Evolutionary conservation across 768 basidiomycete genomes (phyloP).

Genomic region (Cyclocybe cylindracea): DNA sequence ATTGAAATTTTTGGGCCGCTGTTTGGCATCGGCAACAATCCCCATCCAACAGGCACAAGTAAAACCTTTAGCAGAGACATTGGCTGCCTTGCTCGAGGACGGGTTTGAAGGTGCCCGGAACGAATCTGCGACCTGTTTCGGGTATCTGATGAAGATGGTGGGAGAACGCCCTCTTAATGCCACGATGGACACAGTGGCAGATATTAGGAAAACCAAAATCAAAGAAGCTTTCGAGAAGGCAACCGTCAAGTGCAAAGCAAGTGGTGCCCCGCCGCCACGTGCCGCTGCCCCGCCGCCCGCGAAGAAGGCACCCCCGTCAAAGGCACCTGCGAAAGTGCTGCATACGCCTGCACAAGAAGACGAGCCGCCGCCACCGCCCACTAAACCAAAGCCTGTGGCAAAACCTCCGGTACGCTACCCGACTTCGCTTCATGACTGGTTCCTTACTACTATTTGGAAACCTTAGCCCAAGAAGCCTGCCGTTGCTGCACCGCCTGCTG

Average conservation of each 20-base stretch:
- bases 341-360: constrained; percentile 22
- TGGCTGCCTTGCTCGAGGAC: constrained; percentile 82
- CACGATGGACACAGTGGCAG: constrained; percentile 80
- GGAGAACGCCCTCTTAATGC: constrained; percentile 92
- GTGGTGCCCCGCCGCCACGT: constrained; percentile 52
- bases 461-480: constrained; percentile 53
- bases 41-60: constrained; percentile 77
- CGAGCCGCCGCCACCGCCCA: constrained; percentile 34
- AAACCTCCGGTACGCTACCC: constrained; percentile 52
- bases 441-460: constrained; percentile 5
- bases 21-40: constrained; percentile 66
- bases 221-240: constrained; percentile 93
- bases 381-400: constrained; percentile 50
- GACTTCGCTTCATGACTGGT: constrained; percentile 3
- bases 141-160: constrained; percentile 94
- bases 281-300: constrained; percentile 27
- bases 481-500: constrained; percentile 30
- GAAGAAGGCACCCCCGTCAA: constrained; percentile 13
- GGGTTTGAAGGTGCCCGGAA: constrained; percentile 85
- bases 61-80: constrained; percentile 76
- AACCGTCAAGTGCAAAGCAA: constrained; percentile 84
- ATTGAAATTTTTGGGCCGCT: constrained; percentile 82
- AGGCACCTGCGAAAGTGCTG: constrained; percentile 5
- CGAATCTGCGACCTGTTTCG: constrained; percentile 87
- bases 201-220: constrained; percentile 88